These are phyloP conservation scores for Fusarium staphyleae DNA, from an alignment of 2,329 filamentous ascomycete genomes.

Conservation along the genomic window DNA sequence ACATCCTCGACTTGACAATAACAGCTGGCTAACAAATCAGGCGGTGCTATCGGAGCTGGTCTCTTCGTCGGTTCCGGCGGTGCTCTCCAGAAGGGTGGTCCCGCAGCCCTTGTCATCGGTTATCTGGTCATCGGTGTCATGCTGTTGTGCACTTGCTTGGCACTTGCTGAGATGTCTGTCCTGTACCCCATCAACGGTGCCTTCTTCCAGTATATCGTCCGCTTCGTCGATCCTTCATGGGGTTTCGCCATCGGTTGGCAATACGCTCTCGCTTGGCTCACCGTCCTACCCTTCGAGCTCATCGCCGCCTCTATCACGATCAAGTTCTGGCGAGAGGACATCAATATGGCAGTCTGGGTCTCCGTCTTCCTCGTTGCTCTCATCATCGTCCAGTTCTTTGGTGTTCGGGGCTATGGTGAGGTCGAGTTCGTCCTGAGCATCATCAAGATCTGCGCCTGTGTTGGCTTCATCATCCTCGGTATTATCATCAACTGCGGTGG, in stretches of 20 bases:
- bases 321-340: conserved; percentile 73
- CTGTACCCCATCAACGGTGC: conserved; percentile 90
- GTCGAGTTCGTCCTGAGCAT: conserved; percentile 88
- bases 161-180: conserved; percentile 89
- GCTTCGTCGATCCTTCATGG: conserved; percentile 93
- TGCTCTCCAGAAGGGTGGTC: conserved; percentile 75
- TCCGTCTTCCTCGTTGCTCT: conserved; percentile 81
- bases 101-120: conserved; percentile 80
- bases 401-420: conserved; percentile 87
- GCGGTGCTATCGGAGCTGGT: conserved; percentile 67
- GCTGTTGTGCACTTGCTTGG: conserved; percentile 72
- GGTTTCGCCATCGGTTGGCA: conserved; percentile 97
- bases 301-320: conserved; percentile 87
- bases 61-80: conserved; percentile 85
- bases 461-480: conserved; percentile 72
- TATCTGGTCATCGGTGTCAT: conserved; percentile 54
- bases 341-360: conserved; percentile 79
- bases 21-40: conserved; percentile 16
- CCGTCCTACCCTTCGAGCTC: conserved; percentile 83
- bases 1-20: conserved; percentile 48
- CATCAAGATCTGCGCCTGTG: conserved; percentile 79
- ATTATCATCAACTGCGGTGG: conserved; percentile 87
- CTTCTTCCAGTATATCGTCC: conserved; percentile 89
- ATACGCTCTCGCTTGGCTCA: conserved; percentile 88
- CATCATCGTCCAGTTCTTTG: conserved; percentile 83